phyloP scores from a whole-genome alignment of 108 stramenopile species.

The Asterionellopsis glacialis region DNA sequence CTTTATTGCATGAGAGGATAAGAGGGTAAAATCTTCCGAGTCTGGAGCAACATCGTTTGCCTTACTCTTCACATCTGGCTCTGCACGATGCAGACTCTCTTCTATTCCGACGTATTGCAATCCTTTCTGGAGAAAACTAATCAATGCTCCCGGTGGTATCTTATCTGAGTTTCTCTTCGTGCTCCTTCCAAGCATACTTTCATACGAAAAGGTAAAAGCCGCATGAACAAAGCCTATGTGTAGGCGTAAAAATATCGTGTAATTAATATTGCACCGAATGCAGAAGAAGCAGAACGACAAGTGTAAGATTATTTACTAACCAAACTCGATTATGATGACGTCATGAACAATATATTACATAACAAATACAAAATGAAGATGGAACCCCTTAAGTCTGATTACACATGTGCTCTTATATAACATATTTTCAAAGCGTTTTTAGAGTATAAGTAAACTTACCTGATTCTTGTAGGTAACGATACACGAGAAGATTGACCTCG shows the following conservation, averaged over 20 bases:
- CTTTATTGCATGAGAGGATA: slow-evolving; percentile 60
- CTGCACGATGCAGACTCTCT: slow-evolving; percentile 60
- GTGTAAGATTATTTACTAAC: neutral
- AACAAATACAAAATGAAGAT: too few species aligned
- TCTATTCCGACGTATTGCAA: slow-evolving; percentile 88
- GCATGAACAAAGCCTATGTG: slow-evolving; percentile 87
- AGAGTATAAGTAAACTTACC: neutral
- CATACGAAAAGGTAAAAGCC: slow-evolving; percentile 93
- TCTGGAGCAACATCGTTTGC: slow-evolving; percentile 5
- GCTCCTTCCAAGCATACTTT: slow-evolving; percentile 81
- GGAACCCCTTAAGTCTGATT: too few species aligned
- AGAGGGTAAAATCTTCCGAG: slow-evolving; percentile 56
- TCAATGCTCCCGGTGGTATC: slow-evolving; percentile 83
- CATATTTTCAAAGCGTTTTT: neutral
- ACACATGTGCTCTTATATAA: neutral
- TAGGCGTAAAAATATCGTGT: neutral
- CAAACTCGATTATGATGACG: neutral
- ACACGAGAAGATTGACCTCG: slow-evolving; percentile 92
- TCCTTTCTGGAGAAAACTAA: slow-evolving; percentile 86
- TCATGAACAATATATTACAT: too few species aligned
- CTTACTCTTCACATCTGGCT: slow-evolving; percentile 16
- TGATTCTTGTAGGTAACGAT: slow-evolving; percentile 60
- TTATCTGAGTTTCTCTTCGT: slow-evolving; percentile 62
- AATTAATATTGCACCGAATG: neutral
- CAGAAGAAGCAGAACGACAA: neutral